Evolutionary conservation across 2,329 filamentous ascomycete species (phyloP).

Genomic region (Mycocentrospora acerina): DNA sequence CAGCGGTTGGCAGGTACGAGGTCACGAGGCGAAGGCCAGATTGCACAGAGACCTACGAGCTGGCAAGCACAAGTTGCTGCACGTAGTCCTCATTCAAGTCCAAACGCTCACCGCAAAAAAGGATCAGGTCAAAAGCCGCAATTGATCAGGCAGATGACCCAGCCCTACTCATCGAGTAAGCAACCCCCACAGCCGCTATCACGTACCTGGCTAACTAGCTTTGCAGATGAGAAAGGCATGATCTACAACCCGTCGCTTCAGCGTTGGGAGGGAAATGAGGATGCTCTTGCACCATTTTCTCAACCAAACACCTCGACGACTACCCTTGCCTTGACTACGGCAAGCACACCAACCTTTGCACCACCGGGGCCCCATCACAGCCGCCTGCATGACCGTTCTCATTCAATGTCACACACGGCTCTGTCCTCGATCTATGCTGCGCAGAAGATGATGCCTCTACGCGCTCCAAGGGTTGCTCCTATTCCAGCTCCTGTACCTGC

Average conservation of each 20-base stretch:
- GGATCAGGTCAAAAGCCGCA: conserved; percentile 72
- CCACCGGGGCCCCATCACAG: conserved; percentile 29
- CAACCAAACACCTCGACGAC: conserved; percentile 51
- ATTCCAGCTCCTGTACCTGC: conserved; percentile 48
- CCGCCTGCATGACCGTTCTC: conserved; percentile 38
- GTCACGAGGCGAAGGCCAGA: conserved; percentile 50
- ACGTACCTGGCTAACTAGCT: conserved; percentile 13
- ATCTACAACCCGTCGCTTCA: conserved; percentile 85
- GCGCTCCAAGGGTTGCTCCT: conserved; percentile 34
- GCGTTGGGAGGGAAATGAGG: conserved; percentile 96
- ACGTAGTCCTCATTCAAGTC: conserved; percentile 53
- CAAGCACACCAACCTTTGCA: conserved; percentile 44
- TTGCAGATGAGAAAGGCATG: conserved; percentile 86
- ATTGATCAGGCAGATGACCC: conserved; percentile 80
- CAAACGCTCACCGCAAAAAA: conserved; percentile 50
- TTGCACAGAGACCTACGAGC: conserved; percentile 57
- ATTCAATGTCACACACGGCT: conserved; percentile 47
- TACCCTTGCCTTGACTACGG: conserved; percentile 41
- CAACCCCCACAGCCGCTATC: conserved; percentile 13
- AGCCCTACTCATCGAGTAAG: conserved; percentile 79
- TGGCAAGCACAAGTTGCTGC: conserved; percentile 60
- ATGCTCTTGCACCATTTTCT: conserved; percentile 74
- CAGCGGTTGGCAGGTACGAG: conserved; percentile 54
- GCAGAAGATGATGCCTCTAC: conserved; percentile 45
- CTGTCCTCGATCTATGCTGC: conserved; percentile 31